Evolutionary conservation across 208 protist genomes (phyloP).

Genomic region (Wallacemonas sp.): DNA sequence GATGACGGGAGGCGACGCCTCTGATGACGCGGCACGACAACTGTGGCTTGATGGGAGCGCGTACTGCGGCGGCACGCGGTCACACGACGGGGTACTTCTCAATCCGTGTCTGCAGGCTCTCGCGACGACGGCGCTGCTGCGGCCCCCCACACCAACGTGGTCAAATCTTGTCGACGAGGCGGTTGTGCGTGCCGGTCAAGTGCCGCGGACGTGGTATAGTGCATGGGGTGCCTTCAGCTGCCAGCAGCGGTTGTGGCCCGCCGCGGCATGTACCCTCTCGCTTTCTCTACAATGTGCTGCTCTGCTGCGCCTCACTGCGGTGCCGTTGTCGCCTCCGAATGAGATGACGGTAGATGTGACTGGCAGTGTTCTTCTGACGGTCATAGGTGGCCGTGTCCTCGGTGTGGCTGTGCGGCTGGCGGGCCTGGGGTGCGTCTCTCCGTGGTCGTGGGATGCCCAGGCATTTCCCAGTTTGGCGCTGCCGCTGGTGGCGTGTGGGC

Average conservation of each 20-base stretch:
- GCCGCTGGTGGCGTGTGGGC: not conserved
- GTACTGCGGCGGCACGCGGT: conserved; percentile 29
- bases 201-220: not conserved
- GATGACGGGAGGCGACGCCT: not conserved
- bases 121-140: conserved; percentile 19
- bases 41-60: conserved; percentile 20
- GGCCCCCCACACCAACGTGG: not conserved
- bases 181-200: not conserved
- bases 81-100: conserved; percentile 39
- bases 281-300: not conserved
- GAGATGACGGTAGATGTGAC: no score
- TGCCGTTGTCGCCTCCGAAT: not conserved
- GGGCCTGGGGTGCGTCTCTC: not conserved
- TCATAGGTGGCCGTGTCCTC: conserved; percentile 17
- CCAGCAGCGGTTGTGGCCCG: conserved; percentile 17
- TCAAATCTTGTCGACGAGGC: not conserved
- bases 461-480: not conserved
- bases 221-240: not conserved
- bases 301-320: not conserved
- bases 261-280: not conserved
- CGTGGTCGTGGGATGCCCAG: not conserved
- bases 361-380: conserved; percentile 1
- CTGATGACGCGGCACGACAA: no score
- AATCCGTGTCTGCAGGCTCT: conserved; percentile 35
- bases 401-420: not conserved